Base-by-base conservation (phyloP, 768 basidiomycete species). In the Hygrocybe punicea region DNA sequence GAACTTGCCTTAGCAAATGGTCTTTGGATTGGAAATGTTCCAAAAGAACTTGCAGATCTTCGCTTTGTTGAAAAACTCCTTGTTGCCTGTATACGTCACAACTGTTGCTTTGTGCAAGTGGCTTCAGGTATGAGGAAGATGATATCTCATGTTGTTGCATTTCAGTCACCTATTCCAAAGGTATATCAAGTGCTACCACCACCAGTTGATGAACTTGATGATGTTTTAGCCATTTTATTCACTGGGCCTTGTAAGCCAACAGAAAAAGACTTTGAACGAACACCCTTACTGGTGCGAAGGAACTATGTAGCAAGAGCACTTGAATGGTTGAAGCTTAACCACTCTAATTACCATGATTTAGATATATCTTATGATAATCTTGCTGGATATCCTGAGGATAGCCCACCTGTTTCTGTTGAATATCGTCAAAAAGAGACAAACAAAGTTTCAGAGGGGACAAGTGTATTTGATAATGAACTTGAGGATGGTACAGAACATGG, bases 241-340 rank as follows among this genome's bases (percentile, higher is more conserved):
- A 69, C 63, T 0, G 73, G 74, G 0, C 60, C 69, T 0, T 35
- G 37, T 8, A 40, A 58, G 33, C 72, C 72, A 1, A 66, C 65
- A 8, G 25, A 58, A 11, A 51, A 66, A 11, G 71, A 74, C 13
- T 64, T 68, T 21, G 51, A 62, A 19, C 60, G 67, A 1, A 56
- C 65, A 7, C 68, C 75, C 0, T 62, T 76, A 17, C 55, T 74
- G 3, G 74, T 77, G 0, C 45, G 71, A 6, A 16, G 62, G 4
- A 57, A 64, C 1, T 53, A 42, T 19, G 69, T 74, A 0, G 19
- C 34, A 3, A n/a, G 51, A 2, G 73, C 75, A 0, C 45, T 76
- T 0, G 60, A 71, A 17, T 76, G 73, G 73, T 57, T 76, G 0
- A 68, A 63, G 19, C 56, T 69, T 2, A 76, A 74, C 51, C 71